Evolutionary conservation across 1,139 yeast species (phyloP), one percentile per base, ranked within the genome.

Genomic region (Hyphopichia wangnamkhiaoensis): DNA sequence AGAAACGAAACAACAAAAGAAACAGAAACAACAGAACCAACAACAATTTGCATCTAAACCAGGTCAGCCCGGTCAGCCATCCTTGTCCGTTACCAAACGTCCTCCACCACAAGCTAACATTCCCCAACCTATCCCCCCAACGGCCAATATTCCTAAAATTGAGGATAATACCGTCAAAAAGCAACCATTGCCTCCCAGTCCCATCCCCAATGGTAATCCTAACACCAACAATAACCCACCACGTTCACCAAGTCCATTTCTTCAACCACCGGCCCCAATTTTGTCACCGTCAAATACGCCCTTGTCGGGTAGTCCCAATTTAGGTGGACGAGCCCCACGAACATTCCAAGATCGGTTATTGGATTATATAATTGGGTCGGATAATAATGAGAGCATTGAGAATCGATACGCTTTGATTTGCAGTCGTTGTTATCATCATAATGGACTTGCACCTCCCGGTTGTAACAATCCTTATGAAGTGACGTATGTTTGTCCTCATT

Each of bases 391-490:
- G 42, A 75, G 89, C 0, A 71, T 65, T n/a, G 76, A 79, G 39
- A 68, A 68, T 41, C 64, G 95, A 35, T 85, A 73, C 56, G 96
- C 96, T 0, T 70, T 88, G 49, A 84, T 88, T 15, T 88, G 96
- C 56, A 49, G 56, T 20, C 65, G 72, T 14, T 88, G 96, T 54
- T 68, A 62, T 33, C 66, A 71, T 20, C 95, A 88, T 59, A 88
- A 88, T 54, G 96, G 96, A 1, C 69, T 88, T 38, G 95, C 95
- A 0, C 88, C 90, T 4, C 91, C 89, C 1, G 84, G 86, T 35
- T 58, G 66, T 14, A 64, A 67, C 39, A 56, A 68, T 17, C 88
- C 95, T 0, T 58, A 58, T 4, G 61, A 66, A 15, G 80, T 89
- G 7, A 64, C 64, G 41, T 91, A 83, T 54, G 61, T 72, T 5